Percentiles rank a stretch among this genome's conserved stretches.
phyloP scores from a whole-genome alignment of 1,284 basidiomycete species.

The Coniophora puteana region DNA sequence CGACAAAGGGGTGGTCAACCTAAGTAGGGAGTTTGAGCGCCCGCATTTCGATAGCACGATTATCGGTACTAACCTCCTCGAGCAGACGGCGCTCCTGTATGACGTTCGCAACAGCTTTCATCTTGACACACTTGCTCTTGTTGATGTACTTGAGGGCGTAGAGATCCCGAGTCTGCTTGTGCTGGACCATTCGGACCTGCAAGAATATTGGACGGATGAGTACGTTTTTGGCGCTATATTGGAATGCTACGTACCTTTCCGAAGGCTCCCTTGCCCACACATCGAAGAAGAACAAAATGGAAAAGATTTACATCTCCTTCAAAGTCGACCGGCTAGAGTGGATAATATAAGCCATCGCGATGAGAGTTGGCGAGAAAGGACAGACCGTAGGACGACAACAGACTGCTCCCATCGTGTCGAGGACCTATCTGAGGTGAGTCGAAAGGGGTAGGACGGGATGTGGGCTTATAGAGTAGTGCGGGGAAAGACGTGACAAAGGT shows the following conservation, averaged over 20 bases:
- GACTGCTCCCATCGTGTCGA: slow-evolving; percentile 80
- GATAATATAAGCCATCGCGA: slow-evolving; percentile 9
- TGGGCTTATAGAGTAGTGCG: slow-evolving; percentile 1
- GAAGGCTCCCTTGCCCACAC: slow-evolving; percentile 97
- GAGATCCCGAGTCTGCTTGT: slow-evolving; percentile 93
- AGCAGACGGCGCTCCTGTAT: slow-evolving; percentile 91
- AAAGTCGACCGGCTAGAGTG: slow-evolving; percentile 88
- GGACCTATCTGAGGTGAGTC: slow-evolving; percentile 15
- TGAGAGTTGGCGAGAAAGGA: slow-evolving; percentile 3
- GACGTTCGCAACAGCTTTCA: slow-evolving; percentile 97
- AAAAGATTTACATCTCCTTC: slow-evolving; percentile 97
- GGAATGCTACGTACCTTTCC: slow-evolving; percentile 71
- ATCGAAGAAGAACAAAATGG: slow-evolving; percentile 91
- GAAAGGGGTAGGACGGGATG: slow-evolving; percentile 17
- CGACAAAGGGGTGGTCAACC: slow-evolving; percentile 96
- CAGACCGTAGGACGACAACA: slow-evolving; percentile 80
- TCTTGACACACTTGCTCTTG: slow-evolving; percentile 96
- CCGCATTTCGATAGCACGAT: slow-evolving; percentile 18
- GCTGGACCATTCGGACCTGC: slow-evolving; percentile 96
- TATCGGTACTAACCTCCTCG: slow-evolving; percentile 66
- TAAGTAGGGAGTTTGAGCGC: slow-evolving; percentile 27
- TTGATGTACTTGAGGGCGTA: slow-evolving; percentile 99
- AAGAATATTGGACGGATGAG: slow-evolving; percentile 8
- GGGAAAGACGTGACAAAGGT: not conserved
- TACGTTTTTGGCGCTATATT: not conserved